Evolutionary conservation across 2,329 filamentous ascomycete species (phyloP).

Genomic region (Fusarium staphyleae): DNA sequence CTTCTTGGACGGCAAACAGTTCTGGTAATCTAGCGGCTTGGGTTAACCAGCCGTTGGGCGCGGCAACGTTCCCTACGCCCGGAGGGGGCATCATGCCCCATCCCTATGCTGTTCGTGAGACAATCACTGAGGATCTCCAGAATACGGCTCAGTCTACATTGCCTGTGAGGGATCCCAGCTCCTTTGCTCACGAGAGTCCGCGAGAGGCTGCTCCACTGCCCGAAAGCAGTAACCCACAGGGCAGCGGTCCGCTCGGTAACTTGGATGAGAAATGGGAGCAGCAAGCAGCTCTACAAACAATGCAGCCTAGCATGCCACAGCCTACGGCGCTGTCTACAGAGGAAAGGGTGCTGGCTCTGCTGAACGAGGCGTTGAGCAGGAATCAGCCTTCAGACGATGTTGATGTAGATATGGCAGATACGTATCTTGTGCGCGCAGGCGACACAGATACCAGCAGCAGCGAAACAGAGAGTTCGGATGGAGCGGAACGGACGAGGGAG

Average conservation of each 20-base stretch:
- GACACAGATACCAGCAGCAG: conserved; percentile 4
- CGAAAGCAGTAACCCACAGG: neutral
- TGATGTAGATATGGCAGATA: conserved; percentile 2
- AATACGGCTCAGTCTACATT: neutral
- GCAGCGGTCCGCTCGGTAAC: conserved; percentile 18
- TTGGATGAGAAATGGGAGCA: conserved; percentile 15
- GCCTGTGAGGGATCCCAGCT: neutral
- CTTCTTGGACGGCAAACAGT: conserved; percentile 19
- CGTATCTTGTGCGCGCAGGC: neutral
- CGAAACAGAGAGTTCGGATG: conserved; percentile 5
- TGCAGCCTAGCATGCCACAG: too few species aligned
- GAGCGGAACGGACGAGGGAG: neutral
- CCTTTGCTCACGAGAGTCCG: conserved; percentile 11
- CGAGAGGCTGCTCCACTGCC: neutral
- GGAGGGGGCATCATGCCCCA: conserved; percentile 31
- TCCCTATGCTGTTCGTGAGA: conserved; percentile 30
- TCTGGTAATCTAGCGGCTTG: conserved; percentile 9
- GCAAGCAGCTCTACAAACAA: neutral
- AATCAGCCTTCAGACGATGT: neutral
- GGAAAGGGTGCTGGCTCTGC: neutral
- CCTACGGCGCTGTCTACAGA: neutral
- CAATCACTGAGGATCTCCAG: conserved; percentile 29
- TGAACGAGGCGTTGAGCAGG: neutral
- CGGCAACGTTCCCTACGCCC: neutral
- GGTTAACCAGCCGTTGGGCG: conserved; percentile 10